Evolutionary conservation across 805 yeast species (phyloP).

Genomic region (Grigorovia transvaalensis): DNA sequence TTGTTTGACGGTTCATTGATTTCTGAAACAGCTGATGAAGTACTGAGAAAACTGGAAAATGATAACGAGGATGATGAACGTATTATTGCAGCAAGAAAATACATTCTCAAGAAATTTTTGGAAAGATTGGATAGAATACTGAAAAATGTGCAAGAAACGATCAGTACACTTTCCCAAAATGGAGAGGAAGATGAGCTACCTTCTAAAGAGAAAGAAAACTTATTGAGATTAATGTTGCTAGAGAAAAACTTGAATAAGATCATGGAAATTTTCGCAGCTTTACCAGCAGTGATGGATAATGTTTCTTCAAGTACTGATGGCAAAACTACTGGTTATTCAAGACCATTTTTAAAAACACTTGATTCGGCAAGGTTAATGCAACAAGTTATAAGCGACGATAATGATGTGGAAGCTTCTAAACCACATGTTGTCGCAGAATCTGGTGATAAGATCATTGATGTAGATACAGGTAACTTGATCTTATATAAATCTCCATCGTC

Average conservation of each 20-base stretch:
- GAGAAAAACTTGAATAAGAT: conserved; percentile 59
- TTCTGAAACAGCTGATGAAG: conserved; percentile 62
- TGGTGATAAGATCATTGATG: not conserved
- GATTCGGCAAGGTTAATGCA: conserved; percentile 12
- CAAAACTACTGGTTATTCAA: conserved; percentile 1
- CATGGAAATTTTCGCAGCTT: conserved; percentile 27
- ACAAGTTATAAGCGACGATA: conserved; percentile 34
- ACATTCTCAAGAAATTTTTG: conserved; percentile 32
- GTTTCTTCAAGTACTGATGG: conserved; percentile 1
- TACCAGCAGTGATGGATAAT: conserved; percentile 14
- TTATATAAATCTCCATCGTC: conserved; percentile 48
- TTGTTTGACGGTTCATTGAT: conserved; percentile 67
- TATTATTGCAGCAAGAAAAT: conserved; percentile 17
- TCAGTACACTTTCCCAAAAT: conserved; percentile 47
- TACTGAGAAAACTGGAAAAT: conserved; percentile 33
- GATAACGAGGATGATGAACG: not conserved
- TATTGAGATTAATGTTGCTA: conserved; percentile 56
- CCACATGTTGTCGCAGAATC: not conserved
- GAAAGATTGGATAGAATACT: conserved; percentile 31
- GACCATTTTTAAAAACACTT: conserved; percentile 15
- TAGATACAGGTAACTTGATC: conserved; percentile 48
- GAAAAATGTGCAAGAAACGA: conserved; percentile 36
- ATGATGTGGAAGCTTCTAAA: conserved; percentile 46
- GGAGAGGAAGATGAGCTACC: conserved; percentile 46
- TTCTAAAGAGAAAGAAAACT: conserved; percentile 63